Conservation (phyloP, 352 stramenopile species). For the Globisporangium nagaii region DNA sequence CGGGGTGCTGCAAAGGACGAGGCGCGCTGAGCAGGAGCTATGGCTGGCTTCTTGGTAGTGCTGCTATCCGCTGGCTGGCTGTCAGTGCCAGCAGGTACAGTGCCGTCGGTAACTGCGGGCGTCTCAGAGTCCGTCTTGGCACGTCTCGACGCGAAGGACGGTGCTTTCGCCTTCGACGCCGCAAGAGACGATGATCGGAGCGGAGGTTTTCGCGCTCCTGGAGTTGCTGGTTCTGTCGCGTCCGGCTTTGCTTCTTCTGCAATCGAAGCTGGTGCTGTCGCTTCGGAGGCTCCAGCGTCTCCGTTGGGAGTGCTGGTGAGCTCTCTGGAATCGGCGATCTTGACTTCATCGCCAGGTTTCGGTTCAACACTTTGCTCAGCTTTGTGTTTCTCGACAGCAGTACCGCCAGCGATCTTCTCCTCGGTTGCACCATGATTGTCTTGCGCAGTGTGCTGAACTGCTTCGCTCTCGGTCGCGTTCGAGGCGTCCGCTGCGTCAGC, state of each 20-base stretch:
- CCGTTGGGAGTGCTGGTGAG: too few relatives aligned
- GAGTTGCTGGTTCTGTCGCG: neutral
- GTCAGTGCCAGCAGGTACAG: neutral
- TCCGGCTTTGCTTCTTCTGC: neutral
- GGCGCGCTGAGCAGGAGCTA: slow-evolving; percentile 3
- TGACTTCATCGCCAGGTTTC: neutral
- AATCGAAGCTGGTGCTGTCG: too few relatives aligned
- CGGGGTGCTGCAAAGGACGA: slow-evolving; percentile 26
- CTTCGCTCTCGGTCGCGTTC: neutral
- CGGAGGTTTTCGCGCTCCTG: slow-evolving; percentile 1
- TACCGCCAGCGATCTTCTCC: neutral
- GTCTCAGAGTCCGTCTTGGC: slow-evolving; percentile 14
- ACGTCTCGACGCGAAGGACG: slow-evolving; percentile 10
- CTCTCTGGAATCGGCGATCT: neutral
- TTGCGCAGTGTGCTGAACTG: neutral
- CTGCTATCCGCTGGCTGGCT: slow-evolving; percentile 4
- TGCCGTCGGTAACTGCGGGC: neutral
- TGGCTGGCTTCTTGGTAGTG: slow-evolving; percentile 2
- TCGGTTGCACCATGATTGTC: neutral
- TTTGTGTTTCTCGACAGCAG: neutral
- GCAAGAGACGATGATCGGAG: slow-evolving; percentile 18
- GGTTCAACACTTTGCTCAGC: neutral
- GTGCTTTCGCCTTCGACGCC: slow-evolving; percentile 7
- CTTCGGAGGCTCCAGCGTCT: neutral
- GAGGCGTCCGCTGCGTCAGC: neutral